Percentiles rank a stretch among this genome's conserved stretches.
Evolutionary conservation across 768 basidiomycete species (phyloP).

Genomic region (Podaxis sp.): DNA sequence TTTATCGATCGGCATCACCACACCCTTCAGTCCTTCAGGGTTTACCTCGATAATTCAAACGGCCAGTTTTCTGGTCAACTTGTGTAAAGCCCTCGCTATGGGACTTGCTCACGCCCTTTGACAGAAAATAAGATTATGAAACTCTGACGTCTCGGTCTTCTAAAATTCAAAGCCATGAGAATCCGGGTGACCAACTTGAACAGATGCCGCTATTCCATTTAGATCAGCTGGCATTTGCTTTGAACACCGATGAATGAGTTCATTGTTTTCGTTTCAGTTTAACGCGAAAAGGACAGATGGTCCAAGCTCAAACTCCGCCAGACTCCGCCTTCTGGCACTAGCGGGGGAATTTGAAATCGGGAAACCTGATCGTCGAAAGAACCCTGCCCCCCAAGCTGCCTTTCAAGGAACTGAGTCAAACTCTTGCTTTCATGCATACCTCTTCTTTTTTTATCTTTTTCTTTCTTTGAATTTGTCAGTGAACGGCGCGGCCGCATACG

Average conservation of each 20-base stretch:
- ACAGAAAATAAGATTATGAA: background rate
- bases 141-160: background rate
- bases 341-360: background rate
- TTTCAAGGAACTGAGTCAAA: background rate
- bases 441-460: background rate
- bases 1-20: background rate
- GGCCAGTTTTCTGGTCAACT: background rate
- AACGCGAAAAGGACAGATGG: background rate
- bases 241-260: background rate
- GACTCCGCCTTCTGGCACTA: background rate
- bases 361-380: background rate
- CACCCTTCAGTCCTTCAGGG: background rate
- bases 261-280: background rate
- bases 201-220: background rate
- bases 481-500: background rate
- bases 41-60: background rate
- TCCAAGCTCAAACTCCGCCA: constrained; percentile 1
- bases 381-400: background rate
- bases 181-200: background rate
- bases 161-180: background rate
- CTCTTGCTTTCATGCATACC: background rate
- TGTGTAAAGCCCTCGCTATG: background rate
- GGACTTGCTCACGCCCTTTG: background rate
- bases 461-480: background rate
- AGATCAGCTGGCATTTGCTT: background rate